These are phyloP conservation scores for Torrubiellomyces zombiae DNA, from an alignment of 2,329 filamentous ascomycete genomes.

Conservation along the genomic window DNA sequence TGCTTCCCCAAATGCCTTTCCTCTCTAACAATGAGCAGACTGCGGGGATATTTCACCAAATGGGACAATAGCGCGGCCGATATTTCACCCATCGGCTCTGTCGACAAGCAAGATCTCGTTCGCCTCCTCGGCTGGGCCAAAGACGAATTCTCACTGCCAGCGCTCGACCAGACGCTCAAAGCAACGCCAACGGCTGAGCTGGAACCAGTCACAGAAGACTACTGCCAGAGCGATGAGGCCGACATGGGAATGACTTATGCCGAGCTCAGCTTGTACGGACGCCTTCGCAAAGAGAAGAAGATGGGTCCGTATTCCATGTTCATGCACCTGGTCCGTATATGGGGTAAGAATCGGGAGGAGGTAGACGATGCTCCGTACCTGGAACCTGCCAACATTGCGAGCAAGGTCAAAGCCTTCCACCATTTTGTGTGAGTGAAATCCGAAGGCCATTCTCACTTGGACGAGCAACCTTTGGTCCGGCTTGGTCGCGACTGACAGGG, in stretches of 20 bases:
- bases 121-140: conserved; percentile 43
- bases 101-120: conserved; percentile 45
- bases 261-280: conserved; percentile 22
- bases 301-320: conserved; percentile 24
- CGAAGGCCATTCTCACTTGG: background rate
- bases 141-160: conserved; percentile 37
- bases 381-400: conserved; percentile 19
- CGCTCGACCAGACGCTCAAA: background rate
- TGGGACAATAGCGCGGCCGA: conserved; percentile 25
- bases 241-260: conserved; percentile 27
- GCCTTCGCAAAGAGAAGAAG: conserved; percentile 23
- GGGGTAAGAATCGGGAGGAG: conserved; percentile 13
- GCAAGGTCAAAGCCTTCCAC: conserved; percentile 17
- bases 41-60: conserved; percentile 14
- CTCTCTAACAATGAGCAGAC: conserved; percentile 1
- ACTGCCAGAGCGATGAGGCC: conserved; percentile 19
- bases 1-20: background rate
- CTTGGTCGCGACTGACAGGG: conserved; percentile 1
- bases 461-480: background rate
- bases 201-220: background rate
- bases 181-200: conserved; percentile 1
- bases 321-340: conserved; percentile 21
- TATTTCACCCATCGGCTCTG: conserved; percentile 8
- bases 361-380: conserved; percentile 9
- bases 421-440: conserved; percentile 24